phyloP scores from a whole-genome alignment of 2,329 filamentous ascomycete species.

The Hymenoscyphus fraxineus region DNA sequence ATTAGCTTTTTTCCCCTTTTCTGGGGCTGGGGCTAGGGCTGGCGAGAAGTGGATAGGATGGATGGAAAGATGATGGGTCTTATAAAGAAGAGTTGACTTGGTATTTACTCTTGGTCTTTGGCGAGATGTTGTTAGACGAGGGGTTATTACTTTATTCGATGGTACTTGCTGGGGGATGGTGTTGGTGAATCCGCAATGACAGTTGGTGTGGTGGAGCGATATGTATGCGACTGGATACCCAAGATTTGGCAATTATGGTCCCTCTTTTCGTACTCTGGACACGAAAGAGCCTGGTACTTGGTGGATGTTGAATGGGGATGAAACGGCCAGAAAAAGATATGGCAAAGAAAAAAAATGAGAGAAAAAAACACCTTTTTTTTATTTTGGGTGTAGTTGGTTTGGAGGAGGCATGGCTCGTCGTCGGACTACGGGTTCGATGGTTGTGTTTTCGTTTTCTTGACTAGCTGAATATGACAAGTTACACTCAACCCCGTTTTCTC shows the following conservation, averaged over 20 bases:
- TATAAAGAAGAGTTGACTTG: neutral
- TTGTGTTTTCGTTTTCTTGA: conserved; percentile 20
- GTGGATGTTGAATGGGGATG: conserved; percentile 8
- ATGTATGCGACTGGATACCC: neutral
- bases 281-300: conserved; percentile 21
- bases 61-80: neutral
- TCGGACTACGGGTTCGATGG: conserved; percentile 27
- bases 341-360: too few species aligned
- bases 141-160: neutral
- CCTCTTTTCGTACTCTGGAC: conserved; percentile 12
- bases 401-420: conserved; percentile 21
- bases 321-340: conserved; percentile 19
- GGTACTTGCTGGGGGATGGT: conserved; percentile 13
- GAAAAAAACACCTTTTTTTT: conserved; percentile 6
- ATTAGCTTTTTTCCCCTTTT: conserved; percentile 4
- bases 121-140: neutral
- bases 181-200: conserved; percentile 16
- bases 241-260: conserved; percentile 10
- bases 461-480: neutral
- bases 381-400: conserved; percentile 20
- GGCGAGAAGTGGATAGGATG: conserved; percentile 8
- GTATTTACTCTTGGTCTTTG: neutral
- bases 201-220: conserved; percentile 1
- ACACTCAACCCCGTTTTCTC: neutral
- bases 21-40: conserved; percentile 12